Evolutionary conservation across 1,284 basidiomycete genomes (phyloP), one percentile per base, ranked within the genome.

Genomic region (Ceratobasidium papillatum): DNA sequence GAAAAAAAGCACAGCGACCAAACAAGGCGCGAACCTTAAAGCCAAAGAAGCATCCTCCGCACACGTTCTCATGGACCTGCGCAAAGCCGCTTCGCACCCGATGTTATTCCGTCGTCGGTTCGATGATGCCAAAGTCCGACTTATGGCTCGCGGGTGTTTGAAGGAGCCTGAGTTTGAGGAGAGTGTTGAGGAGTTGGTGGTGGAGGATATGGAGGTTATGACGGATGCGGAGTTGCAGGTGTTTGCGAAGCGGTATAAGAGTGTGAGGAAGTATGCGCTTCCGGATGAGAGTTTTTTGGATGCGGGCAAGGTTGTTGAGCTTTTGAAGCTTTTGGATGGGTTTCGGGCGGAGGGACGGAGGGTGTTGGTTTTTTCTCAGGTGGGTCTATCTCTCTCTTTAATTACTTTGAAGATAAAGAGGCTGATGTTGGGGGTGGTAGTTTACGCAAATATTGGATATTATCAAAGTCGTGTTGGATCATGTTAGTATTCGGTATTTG

Each of bases 371-470:
- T 99, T 99, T 83, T 96, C 94, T 45, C 96, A 97, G 86, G 94
- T 92, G 78, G 75, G 85, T 78, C 41, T 74, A n/a, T n/a, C n/a
- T n/a, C n/a, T 9, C 9, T 47, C 45, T 43, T 56, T 1, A 22
- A n/a, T 41, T 45, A 19, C 12, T 36, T 41, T 49, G 22, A 4
- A 51, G 25, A 22, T 22, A 2, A 11, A 27, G 25, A 45, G 41
- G 2, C n/a, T 61, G 43, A 61, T n/a, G 22, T 17, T n/a, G 47
- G 7, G 47, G 43, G 32, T 62, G 45, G 12, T 78, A 96, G 94
- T 98, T 98, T 82, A 96, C 94, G 2, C 96, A 98, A 86, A 90
- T 98, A 63, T 87, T 98, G 59, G 94, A 98, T 81, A 98, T 99
- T 79, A 86, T 99, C 3, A 90, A 95, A 83, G 89, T 90, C n/a